Base-by-base conservation (phyloP, 352 stramenopile species). In the Globisporangium perplexum region DNA sequence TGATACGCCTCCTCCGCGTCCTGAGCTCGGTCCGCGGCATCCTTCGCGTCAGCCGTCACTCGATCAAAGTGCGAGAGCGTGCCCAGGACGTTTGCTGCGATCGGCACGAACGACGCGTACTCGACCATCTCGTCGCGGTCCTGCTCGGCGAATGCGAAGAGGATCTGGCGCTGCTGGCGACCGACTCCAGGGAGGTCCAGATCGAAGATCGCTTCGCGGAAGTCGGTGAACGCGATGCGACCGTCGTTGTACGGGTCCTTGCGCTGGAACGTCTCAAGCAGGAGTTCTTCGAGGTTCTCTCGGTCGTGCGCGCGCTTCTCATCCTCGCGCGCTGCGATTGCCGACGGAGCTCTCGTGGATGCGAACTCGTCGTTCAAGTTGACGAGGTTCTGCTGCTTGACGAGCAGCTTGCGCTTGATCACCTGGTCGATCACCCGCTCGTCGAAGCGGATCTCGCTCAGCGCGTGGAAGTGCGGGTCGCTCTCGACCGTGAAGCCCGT, bases 181-280 rank as follows among this genome's bases (percentile, higher is more conserved):
- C 62, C 35, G 24, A 64, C 31, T 3, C 45, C 26, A 3, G 47
- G 53, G n/a, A 89, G 47, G 4, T 89, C 56, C 22, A 86, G 52
- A 15, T 59, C 60, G 8, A 69, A 63, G 0, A 85, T 20, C 4
- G 71, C 68, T 8, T 79, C 71, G 17, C 59, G 53, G n/a, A 79
- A 70, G 20, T 80, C 68, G 15, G 63, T 49, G 20, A 90, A 63
- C 18, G 65, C 46, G 6, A 90, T 51, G 7, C 77, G 74, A 17
- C 74, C 76, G 55, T 86, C 74, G 48, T 88, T 90, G 53, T 79
- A 86, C 23, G 72, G 67, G 31, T 90, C 79, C 18, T 69, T 74
- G 26, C 71, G 74, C 57, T 86, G 76, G 57, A 90, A 72, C 15
- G 61, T 59, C 28, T 86, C 79, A 5, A 88, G 70, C 24, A 90